Percentiles rank a stretch among this genome's conserved stretches.
These are phyloP conservation scores for Trichoderma endophyticum DNA, from an alignment of 2,329 filamentous ascomycete species.

Conservation along the genomic window DNA sequence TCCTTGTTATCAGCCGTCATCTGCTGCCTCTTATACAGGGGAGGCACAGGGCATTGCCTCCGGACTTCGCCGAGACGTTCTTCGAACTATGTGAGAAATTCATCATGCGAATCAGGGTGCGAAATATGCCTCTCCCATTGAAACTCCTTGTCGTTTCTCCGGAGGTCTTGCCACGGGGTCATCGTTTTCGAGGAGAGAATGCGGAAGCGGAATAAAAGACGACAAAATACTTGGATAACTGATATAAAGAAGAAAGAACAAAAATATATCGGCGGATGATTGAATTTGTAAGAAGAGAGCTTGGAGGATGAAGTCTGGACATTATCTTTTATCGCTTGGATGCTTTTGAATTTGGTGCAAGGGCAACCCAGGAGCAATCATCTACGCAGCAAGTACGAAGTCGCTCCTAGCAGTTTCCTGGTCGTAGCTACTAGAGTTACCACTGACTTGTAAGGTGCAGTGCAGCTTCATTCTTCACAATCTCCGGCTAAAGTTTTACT, in stretches of 20 bases:
- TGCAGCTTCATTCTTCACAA: not conserved
- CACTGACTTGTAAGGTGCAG: not conserved
- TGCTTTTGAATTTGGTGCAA: not conserved
- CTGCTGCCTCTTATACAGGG: rapidly evolving
- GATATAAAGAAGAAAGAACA: not conserved
- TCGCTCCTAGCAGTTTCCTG: not conserved
- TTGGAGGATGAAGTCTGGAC: not conserved
- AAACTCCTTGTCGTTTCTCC: not conserved
- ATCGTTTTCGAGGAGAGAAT: not conserved
- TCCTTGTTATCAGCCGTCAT: not conserved
- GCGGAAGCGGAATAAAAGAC: not conserved
- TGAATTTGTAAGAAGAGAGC: not conserved
- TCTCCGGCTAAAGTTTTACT: not conserved
- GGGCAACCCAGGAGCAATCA: not conserved
- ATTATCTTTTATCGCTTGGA: not conserved
- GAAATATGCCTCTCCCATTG: not conserved
- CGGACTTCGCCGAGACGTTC: not conserved
- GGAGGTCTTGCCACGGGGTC: too few relatives aligned
- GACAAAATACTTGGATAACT: not conserved
- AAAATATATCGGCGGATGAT: not conserved
- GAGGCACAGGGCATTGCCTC: not conserved
- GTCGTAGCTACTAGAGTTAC: not conserved
- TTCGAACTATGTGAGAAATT: not conserved
- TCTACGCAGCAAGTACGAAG: not conserved
- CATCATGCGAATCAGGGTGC: not conserved